phyloP scores from a whole-genome alignment of 169 alveolate species.

The Eimeria brunetti region DNA sequence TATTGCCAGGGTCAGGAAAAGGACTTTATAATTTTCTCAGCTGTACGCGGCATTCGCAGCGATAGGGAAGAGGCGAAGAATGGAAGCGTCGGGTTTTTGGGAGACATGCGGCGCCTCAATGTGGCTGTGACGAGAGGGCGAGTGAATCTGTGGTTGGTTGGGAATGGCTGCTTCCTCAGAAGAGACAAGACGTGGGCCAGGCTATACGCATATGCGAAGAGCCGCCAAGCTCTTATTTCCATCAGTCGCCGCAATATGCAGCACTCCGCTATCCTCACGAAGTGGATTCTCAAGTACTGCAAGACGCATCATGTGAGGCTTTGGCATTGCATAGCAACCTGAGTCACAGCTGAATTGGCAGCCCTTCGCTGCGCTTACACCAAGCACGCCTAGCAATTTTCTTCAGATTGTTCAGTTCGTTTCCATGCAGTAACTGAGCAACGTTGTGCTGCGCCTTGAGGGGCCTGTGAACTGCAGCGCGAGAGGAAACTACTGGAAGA shows the following conservation, averaged over 20 bases:
- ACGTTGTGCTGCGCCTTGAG: conserved; percentile 33
- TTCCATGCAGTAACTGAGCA: neutral
- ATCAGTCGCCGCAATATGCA: conserved; percentile 65
- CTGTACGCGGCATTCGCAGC: conserved; percentile 80
- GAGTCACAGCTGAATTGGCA: neutral
- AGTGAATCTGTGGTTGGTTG: conserved; percentile 78
- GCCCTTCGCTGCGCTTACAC: neutral
- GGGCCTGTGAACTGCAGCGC: conserved; percentile 10
- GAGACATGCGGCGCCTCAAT: conserved; percentile 83
- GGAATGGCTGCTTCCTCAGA: conserved; percentile 83
- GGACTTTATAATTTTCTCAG: conserved; percentile 80
- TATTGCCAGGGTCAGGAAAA: conserved; percentile 83
- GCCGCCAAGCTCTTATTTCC: conserved; percentile 71
- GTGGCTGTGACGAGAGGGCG: conserved; percentile 86
- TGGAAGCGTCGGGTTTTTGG: conserved; percentile 81
- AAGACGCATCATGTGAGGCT: conserved; percentile 75
- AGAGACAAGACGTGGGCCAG: conserved; percentile 80
- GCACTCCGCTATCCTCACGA: conserved; percentile 67
- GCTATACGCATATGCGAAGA: conserved; percentile 76
- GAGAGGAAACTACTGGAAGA: conserved; percentile 74
- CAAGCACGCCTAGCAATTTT: neutral
- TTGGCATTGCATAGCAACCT: neutral
- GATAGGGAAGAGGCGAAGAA: conserved; percentile 68
- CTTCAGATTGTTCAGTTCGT: no score
- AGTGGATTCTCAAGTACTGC: conserved; percentile 77